A percentile compares a stretch with the other conserved stretches of the same genome.
Evolutionary conservation across 2,329 filamentous ascomycete species (phyloP).

Genomic region (Aspergillus alliaceus): DNA sequence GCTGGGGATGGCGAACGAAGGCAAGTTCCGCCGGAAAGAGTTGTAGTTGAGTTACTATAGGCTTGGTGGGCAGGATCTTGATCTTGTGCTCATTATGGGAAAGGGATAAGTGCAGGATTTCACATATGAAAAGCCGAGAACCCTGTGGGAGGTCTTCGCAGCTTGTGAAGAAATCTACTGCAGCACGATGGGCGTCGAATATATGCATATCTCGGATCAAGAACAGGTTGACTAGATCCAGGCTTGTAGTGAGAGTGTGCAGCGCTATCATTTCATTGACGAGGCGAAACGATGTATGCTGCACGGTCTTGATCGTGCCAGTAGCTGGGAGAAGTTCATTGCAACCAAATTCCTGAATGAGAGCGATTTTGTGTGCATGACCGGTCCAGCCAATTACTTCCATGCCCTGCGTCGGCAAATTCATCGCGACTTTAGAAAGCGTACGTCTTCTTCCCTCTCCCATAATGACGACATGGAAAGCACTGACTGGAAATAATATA

Average conservation of each 20-base stretch:
- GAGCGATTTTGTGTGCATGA: constrained; percentile 66
- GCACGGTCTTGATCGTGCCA: constrained; percentile 97
- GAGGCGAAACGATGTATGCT: constrained; percentile 98
- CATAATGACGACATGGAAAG: background rate
- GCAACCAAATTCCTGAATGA: constrained; percentile 99
- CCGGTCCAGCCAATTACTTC: constrained; percentile 1
- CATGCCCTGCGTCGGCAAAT: constrained; percentile 2
- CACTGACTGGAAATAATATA: background rate
- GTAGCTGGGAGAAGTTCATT: constrained; percentile 93
- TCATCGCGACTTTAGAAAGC: background rate
- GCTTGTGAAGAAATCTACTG: constrained; percentile 95
- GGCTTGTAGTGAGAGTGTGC: constrained; percentile 88
- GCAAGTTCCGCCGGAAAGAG: constrained; percentile 66
- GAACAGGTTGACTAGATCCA: constrained; percentile 98
- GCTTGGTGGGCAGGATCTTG: constrained; percentile 90
- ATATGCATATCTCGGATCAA: constrained; percentile 96
- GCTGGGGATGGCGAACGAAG: constrained; percentile 64
- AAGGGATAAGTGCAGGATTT: constrained; percentile 48
- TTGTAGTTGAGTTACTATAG: constrained; percentile 89
- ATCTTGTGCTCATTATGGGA: constrained; percentile 74
- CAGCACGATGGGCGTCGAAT: constrained; percentile 95
- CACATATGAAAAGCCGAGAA: constrained; percentile 75
- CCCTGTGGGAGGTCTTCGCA: constrained; percentile 85
- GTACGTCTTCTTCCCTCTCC: background rate
- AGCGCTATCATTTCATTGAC: constrained; percentile 93